Evolutionary conservation across 2,329 filamentous ascomycete species (phyloP), one percentile per base, ranked within the genome.

Genomic region (Fusarium pseudoanthophilum): DNA sequence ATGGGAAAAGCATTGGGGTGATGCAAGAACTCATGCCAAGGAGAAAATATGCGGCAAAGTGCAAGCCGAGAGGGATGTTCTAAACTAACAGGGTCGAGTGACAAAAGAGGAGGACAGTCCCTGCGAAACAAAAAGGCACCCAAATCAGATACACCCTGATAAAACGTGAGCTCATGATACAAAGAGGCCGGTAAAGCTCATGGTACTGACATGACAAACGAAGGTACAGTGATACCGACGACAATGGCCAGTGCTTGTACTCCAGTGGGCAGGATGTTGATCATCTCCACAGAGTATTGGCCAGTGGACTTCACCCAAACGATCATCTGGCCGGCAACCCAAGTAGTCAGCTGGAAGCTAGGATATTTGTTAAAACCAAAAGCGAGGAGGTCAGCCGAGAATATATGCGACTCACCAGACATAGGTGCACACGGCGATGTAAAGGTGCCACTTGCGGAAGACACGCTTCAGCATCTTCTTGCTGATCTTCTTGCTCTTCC

Each of bases 221-320:
- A 60, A 1, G 79, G 78, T 2, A 77, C 77, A 30, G 77, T 34
- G 10, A 76, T 58, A 3, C 77, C 75, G 5, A 73, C 69, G 2
- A 81, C 70, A 36, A 82, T 78, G 5, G 80, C 75, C 10, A 81
- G 58, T 4, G 65, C 75, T 45, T 80, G 77, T 0, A 68, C 73
- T 2, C 77, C 75, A 0, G 77, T 78, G 1, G 77, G 75, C 7
- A 78, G 46, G 6, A 73, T 74, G 52, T 79, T 79, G 51, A 79
- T 79, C 45, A 70, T 45, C n/a, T 71, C 67, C 3, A 79, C 65
- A 0, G 75, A 72, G 18, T 75, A 79, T 10, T 52, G 36, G 3
- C 71, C 75, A 8, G 39, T 67, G 1, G 32, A 56, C 20, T 78
- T 79, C 39, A 79, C 63, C 78, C 78, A 79, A 49, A 79, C 49